Base-by-base conservation (phyloP, 257 asterid species). In the Salvia splendens region DNA sequence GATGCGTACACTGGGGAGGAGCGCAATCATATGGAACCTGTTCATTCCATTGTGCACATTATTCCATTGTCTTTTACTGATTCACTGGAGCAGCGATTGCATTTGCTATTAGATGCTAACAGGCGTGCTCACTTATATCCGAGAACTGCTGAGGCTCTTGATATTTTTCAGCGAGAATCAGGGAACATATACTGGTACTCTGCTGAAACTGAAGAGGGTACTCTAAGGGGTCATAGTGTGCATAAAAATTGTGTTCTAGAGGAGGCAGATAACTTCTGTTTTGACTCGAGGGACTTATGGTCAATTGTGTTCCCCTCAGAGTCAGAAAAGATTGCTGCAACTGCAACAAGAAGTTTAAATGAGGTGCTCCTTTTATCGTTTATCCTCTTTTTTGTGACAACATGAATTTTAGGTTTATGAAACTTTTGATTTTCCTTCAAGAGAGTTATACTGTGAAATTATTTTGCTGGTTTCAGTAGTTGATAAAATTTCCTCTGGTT, bases 121-220 rank as follows among this genome's bases (percentile, higher is more conserved):
- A 42, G 69, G 64, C 86, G 63, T 1, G 96, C 91, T 73, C 91
- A 84, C 80, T 75, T 94, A 50, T 86, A 91, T 77, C 99, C 99
- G 32, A 85, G 87, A 82, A 91, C 84, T 75, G 72, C 84, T 1
- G 99, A 94, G 84, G 97, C 95, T 80, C 90, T 88, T 61, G 81
- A 68, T 63, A 82, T 91, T 63, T 82, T 94, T 54, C 80, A 75
- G 72, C 80, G 67, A 47, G 99, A 91, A 78, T 51, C 73, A 57
- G 95, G 87, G 69, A 88, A 85, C 79, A 78, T 85, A 54, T 94
- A 83, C 73, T 94, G 99, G 99, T 88, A 94, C 75, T 86, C 97
- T 1, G 95, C 87, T 74, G 95, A 84, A 55, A 77, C 78, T 20
- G 88, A 82, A 11, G 72, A 71, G 54, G 86, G 87, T 52, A 73